These are phyloP conservation scores for Corymbia calophylla DNA, from an alignment of 441 rosid species.

Conservation along the genomic window DNA sequence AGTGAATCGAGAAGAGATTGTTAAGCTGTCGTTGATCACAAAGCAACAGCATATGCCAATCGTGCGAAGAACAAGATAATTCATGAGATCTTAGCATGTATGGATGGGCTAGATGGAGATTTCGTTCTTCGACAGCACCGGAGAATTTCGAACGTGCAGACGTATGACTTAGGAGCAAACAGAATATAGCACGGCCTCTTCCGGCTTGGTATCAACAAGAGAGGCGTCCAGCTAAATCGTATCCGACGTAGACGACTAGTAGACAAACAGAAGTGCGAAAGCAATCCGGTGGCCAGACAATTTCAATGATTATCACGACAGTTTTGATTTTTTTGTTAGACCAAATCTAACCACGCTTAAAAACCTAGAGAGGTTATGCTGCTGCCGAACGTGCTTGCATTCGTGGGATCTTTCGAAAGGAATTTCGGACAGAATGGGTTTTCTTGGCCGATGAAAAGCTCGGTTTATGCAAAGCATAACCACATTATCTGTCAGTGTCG, in stretches of 20 bases:
- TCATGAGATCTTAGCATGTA: background rate
- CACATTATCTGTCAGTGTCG: too few species aligned
- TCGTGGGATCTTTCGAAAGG: background rate
- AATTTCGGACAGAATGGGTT: background rate
- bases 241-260: background rate
- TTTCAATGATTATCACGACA: background rate
- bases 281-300: background rate
- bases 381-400: background rate
- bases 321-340: background rate
- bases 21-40: background rate
- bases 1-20: background rate
- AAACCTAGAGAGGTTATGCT: background rate
- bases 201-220: background rate
- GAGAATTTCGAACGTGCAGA: background rate
- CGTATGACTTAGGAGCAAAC: background rate
- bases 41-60: background rate
- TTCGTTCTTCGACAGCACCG: background rate
- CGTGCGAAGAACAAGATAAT: background rate
- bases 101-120: background rate
- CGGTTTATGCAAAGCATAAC: background rate
- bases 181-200: background rate
- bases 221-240: background rate
- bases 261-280: background rate
- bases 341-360: background rate
- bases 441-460: background rate